Evolutionary conservation across 768 basidiomycete genomes (phyloP), one percentile per base, ranked within the genome.

Genomic region (Ramaria rubella): DNA sequence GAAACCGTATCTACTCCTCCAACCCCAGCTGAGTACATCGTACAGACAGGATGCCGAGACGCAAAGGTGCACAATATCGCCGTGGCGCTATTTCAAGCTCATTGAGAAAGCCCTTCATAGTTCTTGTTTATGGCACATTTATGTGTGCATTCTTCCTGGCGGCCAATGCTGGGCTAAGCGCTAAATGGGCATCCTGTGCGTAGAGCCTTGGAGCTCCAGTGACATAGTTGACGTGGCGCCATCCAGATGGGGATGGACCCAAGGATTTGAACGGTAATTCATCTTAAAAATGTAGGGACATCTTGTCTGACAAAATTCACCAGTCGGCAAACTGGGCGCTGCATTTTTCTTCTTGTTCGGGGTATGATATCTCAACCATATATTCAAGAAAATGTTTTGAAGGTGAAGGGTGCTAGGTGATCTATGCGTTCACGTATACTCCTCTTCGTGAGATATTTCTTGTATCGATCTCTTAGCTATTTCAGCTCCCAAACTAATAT

Each of bases 111-210:
- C n/a, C 43, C 42, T 24, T 27, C 33, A 38, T 24, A 42, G 65
- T 67, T 23, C 63, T 72, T 53, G 59, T 70, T 48, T 61, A 63
- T 49, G 71, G 70, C 33, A 71, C 70, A 4, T 59, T 68, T 30
- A 55, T 57, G 42, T 65, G 58, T 51, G 61, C 65, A 15, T 26
- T 59, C 19, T 57, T 65, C 55, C 60, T 63, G 40, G 60, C 58
- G 38, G 49, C 51, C 49, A 66, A 64, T 54, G 67, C 51, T 45
- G 61, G 55, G 40, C 55, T 67, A 43, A 63, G 60, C 31, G 45
- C 63, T 31, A 43, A 63, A 53, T 48, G 61, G 61, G 61, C 50
- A 53, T 58, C 50, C 38, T 52, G n/a, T n/a, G n/a, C n/a, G n/a
- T n/a, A n/a, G n/a, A n/a, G n/a, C n/a, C n/a, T n/a, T n/a, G n/a